Base-by-base conservation (phyloP, 768 basidiomycete genomes). In the Mycena capillaripes region DNA sequence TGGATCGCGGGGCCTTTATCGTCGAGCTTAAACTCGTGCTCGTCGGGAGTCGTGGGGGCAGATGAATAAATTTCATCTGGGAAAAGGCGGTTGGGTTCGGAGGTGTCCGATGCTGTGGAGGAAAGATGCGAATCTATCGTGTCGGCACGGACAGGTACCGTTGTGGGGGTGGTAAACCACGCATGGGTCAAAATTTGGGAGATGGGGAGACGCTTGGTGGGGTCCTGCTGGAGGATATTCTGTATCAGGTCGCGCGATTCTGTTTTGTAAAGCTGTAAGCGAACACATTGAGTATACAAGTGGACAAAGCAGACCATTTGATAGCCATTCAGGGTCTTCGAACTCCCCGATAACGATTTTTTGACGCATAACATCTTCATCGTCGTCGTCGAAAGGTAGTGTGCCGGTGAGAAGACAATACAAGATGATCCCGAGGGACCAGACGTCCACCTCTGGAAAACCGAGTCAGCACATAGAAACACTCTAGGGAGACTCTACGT, bases 301-400 rank as follows among this genome's bases (percentile, higher is more conserved):
- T 36, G 34, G 69, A 50, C 32, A 48, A 42, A 19, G 78, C 86
- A 66, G 81, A 97, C 97, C 95, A 77, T 87, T 82, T 32, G 95
- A 95, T 21, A 99, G 85, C 97, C 97, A 99, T 69, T 91, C 89
- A 9, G 96, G 97, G 78, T 98, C 95, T 73, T 97, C 95, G 78
- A 94, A 99, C 53, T 93, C 91, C 19, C 93, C 95, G 73, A 90
- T 85, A 63, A 96, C 91, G 72, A 99, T 94, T 81, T 94, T 93
- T 62, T 86, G 84, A 72, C 92, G 92, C 95, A 97, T 97, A 16
- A 92, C 80, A 46, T 82, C 81, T 82, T 96, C 95, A 79, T 97
- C 92, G 68, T 97, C 96, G 75, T 97, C 94, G 76, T 97, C 95
- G 77, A 96, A 97, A 2, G 96, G 96, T 21, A 97, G 83, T 11